Evolutionary conservation across 2,329 filamentous ascomycete species (phyloP), one percentile per base, ranked within the genome.

Genomic region (Xylariaceae sp.): DNA sequence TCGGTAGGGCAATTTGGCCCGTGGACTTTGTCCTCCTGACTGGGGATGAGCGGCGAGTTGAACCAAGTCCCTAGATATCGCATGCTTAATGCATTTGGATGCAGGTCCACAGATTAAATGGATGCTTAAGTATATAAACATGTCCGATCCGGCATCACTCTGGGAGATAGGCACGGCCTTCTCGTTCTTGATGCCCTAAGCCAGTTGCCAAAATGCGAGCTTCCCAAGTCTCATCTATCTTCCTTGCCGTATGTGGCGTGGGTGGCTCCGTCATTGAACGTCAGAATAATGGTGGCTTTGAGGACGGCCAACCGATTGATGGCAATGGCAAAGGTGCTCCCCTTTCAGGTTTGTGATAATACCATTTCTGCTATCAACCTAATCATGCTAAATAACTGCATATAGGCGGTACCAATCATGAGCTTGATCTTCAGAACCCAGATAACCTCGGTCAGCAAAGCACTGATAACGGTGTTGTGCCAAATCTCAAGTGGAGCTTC

Each of bases 401-500:
- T 12, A 19, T 50, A 88, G 87, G 86, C 16, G 87, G 85, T 23
- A 89, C 86, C 20, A 86, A 89, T 66, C 75, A 79, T 47, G 73
- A 78, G 48, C 71, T 88, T 20, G 87, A 89, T 63, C 70, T 83
- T 2, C 78, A 85, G 59, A 88, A 89, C 63, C 86, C 86, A 0
- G 81, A 85, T 59, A 85, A 86, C 64, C 78, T 89, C 1, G 85
- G 83, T 14, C 77, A 77, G 45, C 81, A 88, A 63, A 74, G 77
- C 16, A 89, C 86, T 1, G 87, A 89, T 66, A 79, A 77, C 46
- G 87, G 87, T 16, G 74, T 80, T 10, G 86, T 89, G 0, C 82
- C 83, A 0, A 89, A 89, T 66, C 74, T 89, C 62, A 89, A 89
- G 68, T 84, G 86, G 87, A 82, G 83, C 50, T 89, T 89, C 72